Percentiles rank a stretch among this genome's conserved stretches.
phyloP scores from a whole-genome alignment of 371 early-diverging fungal genomes.

The Apophysomyces variabilis region DNA sequence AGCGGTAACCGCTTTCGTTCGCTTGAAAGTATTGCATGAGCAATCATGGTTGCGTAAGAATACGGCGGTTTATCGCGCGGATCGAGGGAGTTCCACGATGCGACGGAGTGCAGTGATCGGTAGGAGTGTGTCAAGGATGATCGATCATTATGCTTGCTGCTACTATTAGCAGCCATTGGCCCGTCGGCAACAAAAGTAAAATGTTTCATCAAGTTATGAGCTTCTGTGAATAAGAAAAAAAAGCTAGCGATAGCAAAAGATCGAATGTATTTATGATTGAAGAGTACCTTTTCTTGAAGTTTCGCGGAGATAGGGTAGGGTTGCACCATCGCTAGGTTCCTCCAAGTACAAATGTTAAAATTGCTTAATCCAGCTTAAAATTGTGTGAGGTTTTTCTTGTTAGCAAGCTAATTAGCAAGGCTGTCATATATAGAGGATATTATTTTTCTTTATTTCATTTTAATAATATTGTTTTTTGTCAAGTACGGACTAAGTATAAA shows the following conservation, averaged over 20 bases:
- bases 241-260: background rate
- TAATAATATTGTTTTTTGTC: background rate
- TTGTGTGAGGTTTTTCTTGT: background rate
- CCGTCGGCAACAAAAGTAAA: slow-evolving; percentile 5
- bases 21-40: slow-evolving; percentile 77
- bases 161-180: background rate
- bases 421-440: too few species aligned
- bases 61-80: slow-evolving; percentile 67
- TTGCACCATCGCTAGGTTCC: slow-evolving; percentile 9
- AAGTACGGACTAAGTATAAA: background rate
- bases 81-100: slow-evolving; percentile 20
- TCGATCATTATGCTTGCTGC: background rate
- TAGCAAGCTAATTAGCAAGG: too few species aligned
- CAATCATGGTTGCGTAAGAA: slow-evolving; percentile 88
- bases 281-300: background rate
- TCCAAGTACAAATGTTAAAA: background rate
- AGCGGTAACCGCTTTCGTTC: slow-evolving; percentile 74
- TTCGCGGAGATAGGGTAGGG: slow-evolving; percentile 1
- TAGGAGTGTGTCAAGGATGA: background rate
- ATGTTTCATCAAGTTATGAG: background rate
- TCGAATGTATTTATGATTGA: background rate
- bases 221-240: background rate
- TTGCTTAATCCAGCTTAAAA: background rate
- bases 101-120: slow-evolving; percentile 3
- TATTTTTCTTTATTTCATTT: background rate